Percentiles rank a stretch among this genome's conserved stretches.
phyloP scores from a whole-genome alignment of 2,329 filamentous ascomycete species.

The Leptodontidium sp. region DNA sequence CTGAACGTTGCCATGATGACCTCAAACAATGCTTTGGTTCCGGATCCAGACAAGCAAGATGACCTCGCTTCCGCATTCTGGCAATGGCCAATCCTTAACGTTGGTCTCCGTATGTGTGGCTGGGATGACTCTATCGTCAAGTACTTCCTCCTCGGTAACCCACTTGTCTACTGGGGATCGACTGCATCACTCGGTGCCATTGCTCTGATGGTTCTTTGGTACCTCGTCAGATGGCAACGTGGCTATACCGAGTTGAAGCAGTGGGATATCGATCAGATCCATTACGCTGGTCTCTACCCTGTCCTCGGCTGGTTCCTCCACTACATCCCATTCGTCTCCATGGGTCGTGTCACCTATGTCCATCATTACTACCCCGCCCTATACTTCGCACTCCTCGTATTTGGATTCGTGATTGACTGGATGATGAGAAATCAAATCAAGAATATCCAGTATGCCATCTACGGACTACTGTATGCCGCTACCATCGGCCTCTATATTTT shows the following conservation, averaged over 20 bases:
- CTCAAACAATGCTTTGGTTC: conserved; percentile 97
- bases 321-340: conserved; percentile 93
- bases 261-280: conserved; percentile 88
- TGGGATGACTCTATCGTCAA: conserved; percentile 97
- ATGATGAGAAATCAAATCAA: conserved; percentile 72
- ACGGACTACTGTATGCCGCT: conserved; percentile 74
- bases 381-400: conserved; percentile 92
- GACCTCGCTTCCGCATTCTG: conserved; percentile 96
- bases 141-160: conserved; percentile 98
- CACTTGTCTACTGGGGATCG: conserved; percentile 93
- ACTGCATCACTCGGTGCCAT: conserved; percentile 81
- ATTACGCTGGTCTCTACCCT: conserved; percentile 92
- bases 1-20: conserved; percentile 99
- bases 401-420: conserved; percentile 92
- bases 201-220: conserved; percentile 78
- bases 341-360: conserved; percentile 98
- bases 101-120: conserved; percentile 97
- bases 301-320: conserved; percentile 94
- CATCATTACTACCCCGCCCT: conserved; percentile 99
- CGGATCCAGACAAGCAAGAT: conserved; percentile 98
- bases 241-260: conserved; percentile 85
- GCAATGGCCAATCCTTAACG: conserved; percentile 97
- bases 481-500: conserved; percentile 85
- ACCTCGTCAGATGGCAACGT: conserved; percentile 93
- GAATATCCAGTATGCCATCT: conserved; percentile 72